Evolutionary conservation across 495 filamentous ascomycete species (phyloP).

Genomic region (Aspergillus indologenus): DNA sequence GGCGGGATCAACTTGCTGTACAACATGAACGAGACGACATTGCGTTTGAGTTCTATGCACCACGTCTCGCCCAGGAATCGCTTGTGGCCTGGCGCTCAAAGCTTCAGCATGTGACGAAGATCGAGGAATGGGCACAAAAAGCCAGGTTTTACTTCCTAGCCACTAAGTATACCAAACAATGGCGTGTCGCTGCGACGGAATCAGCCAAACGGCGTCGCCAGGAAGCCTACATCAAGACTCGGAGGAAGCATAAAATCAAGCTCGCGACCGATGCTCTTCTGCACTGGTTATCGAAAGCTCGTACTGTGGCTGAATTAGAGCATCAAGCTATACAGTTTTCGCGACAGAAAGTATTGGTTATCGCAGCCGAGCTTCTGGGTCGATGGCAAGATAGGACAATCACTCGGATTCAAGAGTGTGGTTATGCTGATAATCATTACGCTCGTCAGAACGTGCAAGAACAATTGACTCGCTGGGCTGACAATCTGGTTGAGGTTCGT

Average conservation of each 20-base stretch:
- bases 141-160: conserved; percentile 59
- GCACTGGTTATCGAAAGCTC: conserved; percentile 46
- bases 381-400: conserved; percentile 44
- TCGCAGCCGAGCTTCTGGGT: conserved; percentile 38
- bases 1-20: conserved; percentile 40
- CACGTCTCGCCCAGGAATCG: conserved; percentile 46
- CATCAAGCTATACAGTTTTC: conserved; percentile 41
- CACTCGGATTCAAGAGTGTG: conserved; percentile 34
- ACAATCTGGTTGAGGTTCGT: conserved; percentile 36
- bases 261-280: conserved; percentile 46
- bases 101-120: conserved; percentile 40
- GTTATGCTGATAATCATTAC: conserved; percentile 43
- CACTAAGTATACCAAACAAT: conserved; percentile 51
- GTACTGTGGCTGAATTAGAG: conserved; percentile 37
- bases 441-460: conserved; percentile 42
- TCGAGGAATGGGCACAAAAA: conserved; percentile 53
- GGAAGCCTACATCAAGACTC: conserved; percentile 56
- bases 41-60: conserved; percentile 53
- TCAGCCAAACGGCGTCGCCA: conserved; percentile 54
- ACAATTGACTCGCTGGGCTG: conserved; percentile 46
- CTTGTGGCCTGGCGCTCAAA: conserved; percentile 49
- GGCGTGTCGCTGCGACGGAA: conserved; percentile 50
- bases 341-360: conserved; percentile 35
- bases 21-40: conserved; percentile 47
- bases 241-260: conserved; percentile 57